A percentile compares a stretch with the other conserved stretches of the same genome.
Conservation (phyloP, 1,139 yeast species). For the Protomyces macrosporus region DNA sequence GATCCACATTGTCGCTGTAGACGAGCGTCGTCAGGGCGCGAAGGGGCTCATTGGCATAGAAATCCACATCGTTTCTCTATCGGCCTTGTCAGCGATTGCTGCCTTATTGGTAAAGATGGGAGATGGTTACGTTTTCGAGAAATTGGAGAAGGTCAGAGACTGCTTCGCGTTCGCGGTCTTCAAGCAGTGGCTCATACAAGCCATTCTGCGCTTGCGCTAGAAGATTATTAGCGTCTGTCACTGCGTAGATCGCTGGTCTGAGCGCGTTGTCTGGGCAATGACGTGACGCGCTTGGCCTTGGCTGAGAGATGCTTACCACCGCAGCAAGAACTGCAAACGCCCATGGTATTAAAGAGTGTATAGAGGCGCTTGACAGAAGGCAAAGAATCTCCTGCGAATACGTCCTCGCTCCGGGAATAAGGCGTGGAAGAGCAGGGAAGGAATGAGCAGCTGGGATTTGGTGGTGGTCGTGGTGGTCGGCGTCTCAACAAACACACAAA, state of each 20-base stretch:
- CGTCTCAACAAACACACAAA: too few species aligned
- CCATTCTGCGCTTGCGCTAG: conserved; percentile 37
- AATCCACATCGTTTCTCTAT: conserved; percentile 68
- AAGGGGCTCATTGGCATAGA: conserved; percentile 68
- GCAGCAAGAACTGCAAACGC: conserved; percentile 22
- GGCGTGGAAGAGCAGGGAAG: conserved; percentile 12
- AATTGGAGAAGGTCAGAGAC: conserved; percentile 83
- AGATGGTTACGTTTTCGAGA: conserved; percentile 59
- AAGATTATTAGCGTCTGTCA: not conserved
- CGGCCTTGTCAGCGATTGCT: not conserved
- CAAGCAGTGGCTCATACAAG: conserved; percentile 61
- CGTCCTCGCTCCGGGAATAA: conserved; percentile 4
- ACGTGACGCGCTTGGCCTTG: not conserved
- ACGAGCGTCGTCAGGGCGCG: conserved; percentile 88
- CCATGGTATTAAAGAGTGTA: not conserved
- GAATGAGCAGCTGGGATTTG: conserved; percentile 4
- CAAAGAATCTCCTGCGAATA: too few species aligned
- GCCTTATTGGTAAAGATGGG: conserved; percentile 20
- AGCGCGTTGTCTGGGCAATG: too few species aligned
- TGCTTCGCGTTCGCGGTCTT: conserved; percentile 94
- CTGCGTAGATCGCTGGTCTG: too few species aligned
- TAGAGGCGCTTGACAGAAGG: not conserved
- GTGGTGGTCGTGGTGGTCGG: not conserved
- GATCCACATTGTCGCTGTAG: conserved; percentile 86
- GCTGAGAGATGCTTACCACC: conserved; percentile 4